Base-by-base conservation (phyloP, 1,139 yeast genomes). In the Debaryomycetaceae sp. region DNA sequence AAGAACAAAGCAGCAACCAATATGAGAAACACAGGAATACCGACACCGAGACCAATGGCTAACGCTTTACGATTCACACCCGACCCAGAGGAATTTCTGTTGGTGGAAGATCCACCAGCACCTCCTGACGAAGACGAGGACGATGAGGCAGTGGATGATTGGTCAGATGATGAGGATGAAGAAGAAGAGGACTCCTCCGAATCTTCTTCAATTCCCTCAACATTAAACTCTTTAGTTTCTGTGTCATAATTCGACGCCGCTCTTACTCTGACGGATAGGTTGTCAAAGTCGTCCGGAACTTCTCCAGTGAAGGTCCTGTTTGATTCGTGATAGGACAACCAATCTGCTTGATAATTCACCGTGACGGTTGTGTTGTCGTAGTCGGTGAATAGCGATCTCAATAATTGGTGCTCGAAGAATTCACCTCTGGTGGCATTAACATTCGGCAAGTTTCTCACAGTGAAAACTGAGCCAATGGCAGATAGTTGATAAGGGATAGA, bases 21-120 rank as follows among this genome's bases (percentile, higher is more conserved):
- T 5, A 74, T 74, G 0, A 77, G 68, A 23, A 72, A 75, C 0
- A 79, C 63, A 1, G 96, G 96, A 42, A 91, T 76, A 5, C 86
- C 87, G n/a, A 87, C 93, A 43, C 97, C 97, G 49, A 91, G 78
- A 1, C 90, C 95, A 58, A 91, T 86, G 0, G 96, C 96, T 22
- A 88, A 70, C 5, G 78, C 75, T 51, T 76, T 56, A 6, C 60
- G 56, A 24, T 51, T 50, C 6, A 54, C 38, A 13, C 63, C 49
- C 6, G 55, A 37, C 11, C 63, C 49, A 5, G 52, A 42, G 17
- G 45, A 37, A 30, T 49, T 40, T 22, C 43, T 40, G n/a, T 43
- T 35, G 3, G 38, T 4, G n/a, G 34, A 38, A 40, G 8, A 17
- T 3, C 36, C 6, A 6, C 34, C 41, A 13, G 13, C 36, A 39